Base-by-base conservation (phyloP, 768 basidiomycete species). In the Lactifluus piperatus region DNA sequence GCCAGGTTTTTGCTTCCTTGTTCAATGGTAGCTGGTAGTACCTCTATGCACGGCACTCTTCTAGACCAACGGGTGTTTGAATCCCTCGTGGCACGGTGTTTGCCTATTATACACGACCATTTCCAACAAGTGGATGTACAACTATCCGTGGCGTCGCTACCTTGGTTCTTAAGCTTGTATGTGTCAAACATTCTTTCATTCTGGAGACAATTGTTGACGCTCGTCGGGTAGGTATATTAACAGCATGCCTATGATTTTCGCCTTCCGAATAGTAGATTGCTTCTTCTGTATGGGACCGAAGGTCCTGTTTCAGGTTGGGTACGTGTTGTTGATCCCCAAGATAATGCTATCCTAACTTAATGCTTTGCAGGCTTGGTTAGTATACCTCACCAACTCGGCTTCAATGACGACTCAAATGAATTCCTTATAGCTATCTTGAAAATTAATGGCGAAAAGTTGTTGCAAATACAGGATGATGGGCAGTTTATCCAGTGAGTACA, bases 271-370 rank as follows among this genome's bases (percentile, higher is more conserved):
- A 68, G 92, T 94, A 2, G 94, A 98, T 70, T 97, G 94, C 70
- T 94, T 97, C 76, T 87, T 97, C 74, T 94, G 93, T 65, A 97
- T 99, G 95, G 97, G 97, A 0, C 92, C 94, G 0, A 98, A 95
- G 67, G 97, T 99, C 1, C 75, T 99, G 43, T 99, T 99, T 77
- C 97, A 99, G 81, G 91, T 99, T 54, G 95, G 94, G 91, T 94
- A 70, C 71, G 87, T 74, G 39, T 20, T 16, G 7, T 24, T 44
- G 52, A 43, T 34, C 30, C 14, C 1, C n/a, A 9, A 57, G 10
- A 39, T 43, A 30, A 53, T 22, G 11, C 47, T 13, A 13, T 53
- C 32, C 51, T 65, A 50, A 47, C 32, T 29, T 30, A 16, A 27
- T n/a, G 57, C 45, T 67, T 52, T 46, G 20, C 66, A 84, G 83